Evolutionary conservation across 495 filamentous ascomycete genomes (phyloP), one percentile per base, ranked within the genome.

Genomic region (Podospora fimiseda): DNA sequence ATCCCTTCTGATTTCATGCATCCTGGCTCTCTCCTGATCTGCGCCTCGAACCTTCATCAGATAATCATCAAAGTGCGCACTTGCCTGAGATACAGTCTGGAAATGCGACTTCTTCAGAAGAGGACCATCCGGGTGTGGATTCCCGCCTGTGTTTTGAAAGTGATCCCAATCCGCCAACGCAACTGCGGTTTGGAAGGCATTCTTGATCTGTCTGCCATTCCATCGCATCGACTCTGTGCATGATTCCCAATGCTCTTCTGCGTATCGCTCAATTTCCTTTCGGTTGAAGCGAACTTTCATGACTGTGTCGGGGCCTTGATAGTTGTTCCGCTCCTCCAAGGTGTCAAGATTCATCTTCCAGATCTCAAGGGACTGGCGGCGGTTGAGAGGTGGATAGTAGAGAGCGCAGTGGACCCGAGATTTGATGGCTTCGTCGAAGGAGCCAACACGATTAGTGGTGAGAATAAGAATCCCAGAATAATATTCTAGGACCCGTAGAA

Each of bases 381-480:
- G 50, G 20, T 58, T 47, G 39, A 76, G 56, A n/a, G 58, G 52
- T 0, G 65, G 55, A 60, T 76, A 82, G 38, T 72, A 65, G 0
- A 82, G 67, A 9, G 64, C 57, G 14, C 78, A 51, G 51, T 80
- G 75, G 44, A 81, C 77, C 1, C 79, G 69, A 0, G 72, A 75
- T 53, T 73, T 70, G 59, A 81, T 74, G 13, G 79, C 79, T 48
- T 78, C 71, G 59, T 82, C 79, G 50, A 83, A 69, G 0, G 63
- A 74, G 9, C 64, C 71, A 9, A 79, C 64, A 13, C 75, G 66
- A 57, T 81, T 82, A 2, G 78, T 80, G 0, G 80, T 81, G 9
- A 83, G 62, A 59, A 82, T 77, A 2, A 83, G 65, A 45, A 82
- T 78, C 15, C 79, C 80, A 1, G 68, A 56, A 53, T 82, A 84